These are phyloP conservation scores for Phylloporus sp. DNA, from an alignment of 768 basidiomycete genomes.

Conservation along the genomic window DNA sequence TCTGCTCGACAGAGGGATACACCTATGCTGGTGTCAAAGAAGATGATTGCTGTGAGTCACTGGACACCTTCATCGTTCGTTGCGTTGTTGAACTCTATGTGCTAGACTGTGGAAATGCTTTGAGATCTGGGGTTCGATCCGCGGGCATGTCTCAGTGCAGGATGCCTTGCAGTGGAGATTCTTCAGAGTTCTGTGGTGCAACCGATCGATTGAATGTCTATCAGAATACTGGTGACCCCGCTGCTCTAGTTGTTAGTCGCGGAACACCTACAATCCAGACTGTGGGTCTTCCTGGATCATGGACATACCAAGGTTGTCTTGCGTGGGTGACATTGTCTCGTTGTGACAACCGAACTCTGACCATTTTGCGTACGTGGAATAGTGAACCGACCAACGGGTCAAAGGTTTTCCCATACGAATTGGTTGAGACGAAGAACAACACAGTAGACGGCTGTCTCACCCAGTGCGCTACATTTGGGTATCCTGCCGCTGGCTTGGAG, in stretches of 20 bases:
- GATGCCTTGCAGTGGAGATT: slow-evolving; percentile 57
- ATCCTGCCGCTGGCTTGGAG: slow-evolving; percentile 65
- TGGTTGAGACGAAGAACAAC: slow-evolving; percentile 56
- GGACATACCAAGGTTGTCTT: slow-evolving; percentile 65
- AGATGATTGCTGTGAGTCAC: slow-evolving; percentile 59
- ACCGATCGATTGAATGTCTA: slow-evolving; percentile 58
- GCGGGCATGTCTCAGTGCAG: slow-evolving; percentile 53
- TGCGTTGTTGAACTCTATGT: neutral
- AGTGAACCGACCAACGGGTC: slow-evolving; percentile 46
- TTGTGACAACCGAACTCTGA: neutral
- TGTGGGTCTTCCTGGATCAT: slow-evolving; percentile 57
- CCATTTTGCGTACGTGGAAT: neutral
- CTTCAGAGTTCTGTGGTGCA: slow-evolving; percentile 58
- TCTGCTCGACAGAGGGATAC: slow-evolving; percentile 39
- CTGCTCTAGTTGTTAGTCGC: slow-evolving; percentile 43
- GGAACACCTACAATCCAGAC: slow-evolving; percentile 46
- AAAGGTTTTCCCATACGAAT: slow-evolving; percentile 59
- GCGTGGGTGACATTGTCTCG: slow-evolving; percentile 37
- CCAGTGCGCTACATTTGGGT: slow-evolving; percentile 70
- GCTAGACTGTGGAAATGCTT: slow-evolving; percentile 62
- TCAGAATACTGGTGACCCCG: slow-evolving; percentile 61
- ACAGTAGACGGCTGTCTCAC: slow-evolving; percentile 60
- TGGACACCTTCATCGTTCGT: neutral
- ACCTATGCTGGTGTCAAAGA: slow-evolving; percentile 74
- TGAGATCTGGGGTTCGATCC: slow-evolving; percentile 43